Percentiles rank a stretch among this genome's conserved stretches.
These are phyloP conservation scores for Globisporangium cederbergense DNA, from an alignment of 352 stramenopile genomes.

Conservation along the genomic window DNA sequence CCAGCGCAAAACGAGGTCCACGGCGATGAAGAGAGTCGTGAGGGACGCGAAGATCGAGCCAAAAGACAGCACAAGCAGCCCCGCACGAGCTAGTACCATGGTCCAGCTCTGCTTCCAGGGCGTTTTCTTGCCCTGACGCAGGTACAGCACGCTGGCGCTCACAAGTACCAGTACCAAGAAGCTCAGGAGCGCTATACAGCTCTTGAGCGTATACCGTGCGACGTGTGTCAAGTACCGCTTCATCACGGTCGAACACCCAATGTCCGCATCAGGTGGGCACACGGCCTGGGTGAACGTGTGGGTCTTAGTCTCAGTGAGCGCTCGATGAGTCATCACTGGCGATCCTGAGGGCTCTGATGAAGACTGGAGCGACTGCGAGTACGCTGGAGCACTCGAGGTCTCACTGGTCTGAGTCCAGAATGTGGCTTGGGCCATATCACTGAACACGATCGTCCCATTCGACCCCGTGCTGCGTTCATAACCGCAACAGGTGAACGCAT, in stretches of 20 bases:
- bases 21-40: constrained; percentile 25
- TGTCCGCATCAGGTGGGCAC: constrained; percentile 19
- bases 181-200: constrained; percentile 11
- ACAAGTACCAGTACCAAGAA: constrained; percentile 25
- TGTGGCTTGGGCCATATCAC: constrained; percentile 25
- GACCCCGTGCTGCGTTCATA: constrained; percentile 25
- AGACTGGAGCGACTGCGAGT: neutral
- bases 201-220: constrained; percentile 11
- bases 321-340: neutral
- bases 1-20: constrained; percentile 36
- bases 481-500: constrained; percentile 46
- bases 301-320: constrained; percentile 9
- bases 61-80: constrained; percentile 14
- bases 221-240: constrained; percentile 29
- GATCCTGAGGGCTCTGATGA: neutral
- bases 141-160: constrained; percentile 21
- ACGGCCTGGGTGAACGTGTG: constrained; percentile 5
- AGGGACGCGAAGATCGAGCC: constrained; percentile 28
- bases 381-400: constrained; percentile 20
- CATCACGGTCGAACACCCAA: constrained; percentile 31
- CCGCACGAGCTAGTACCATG: constrained; percentile 7
- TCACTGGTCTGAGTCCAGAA: constrained; percentile 28
- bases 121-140: constrained; percentile 25
- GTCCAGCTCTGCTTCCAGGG: constrained; percentile 16
- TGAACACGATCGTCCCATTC: constrained; percentile 36